Evolutionary conservation across 2,329 filamentous ascomycete species (phyloP).

Genomic region (Alternaria infectoria): DNA sequence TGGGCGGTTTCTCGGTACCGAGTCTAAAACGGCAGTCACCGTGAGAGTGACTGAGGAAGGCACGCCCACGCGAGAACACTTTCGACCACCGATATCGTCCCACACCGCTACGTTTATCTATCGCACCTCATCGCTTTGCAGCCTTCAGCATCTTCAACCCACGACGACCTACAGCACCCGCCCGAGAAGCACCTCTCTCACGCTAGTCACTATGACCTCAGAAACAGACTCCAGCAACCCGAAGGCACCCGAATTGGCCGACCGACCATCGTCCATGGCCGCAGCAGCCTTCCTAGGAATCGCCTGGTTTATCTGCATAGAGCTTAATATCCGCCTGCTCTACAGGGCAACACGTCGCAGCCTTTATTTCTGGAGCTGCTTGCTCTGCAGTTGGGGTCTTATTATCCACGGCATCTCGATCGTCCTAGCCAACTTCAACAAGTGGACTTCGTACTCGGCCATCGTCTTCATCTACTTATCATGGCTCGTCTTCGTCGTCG

Average conservation of each 20-base stretch:
- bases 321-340: conserved; percentile 52
- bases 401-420: conserved; percentile 50
- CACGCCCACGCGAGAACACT: background rate
- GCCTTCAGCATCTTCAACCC: background rate
- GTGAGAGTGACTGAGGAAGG: background rate
- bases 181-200: background rate
- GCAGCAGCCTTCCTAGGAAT: conserved; percentile 25
- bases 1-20: background rate
- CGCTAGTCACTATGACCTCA: background rate
- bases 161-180: background rate
- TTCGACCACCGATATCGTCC: background rate
- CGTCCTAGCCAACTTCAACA: conserved; percentile 51
- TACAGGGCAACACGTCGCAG: conserved; percentile 48
- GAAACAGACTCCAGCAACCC: background rate
- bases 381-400: conserved; percentile 38
- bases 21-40: background rate
- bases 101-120: background rate
- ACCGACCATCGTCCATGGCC: conserved; percentile 7
- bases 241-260: background rate
- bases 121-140: background rate
- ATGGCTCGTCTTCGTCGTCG: conserved; percentile 65
- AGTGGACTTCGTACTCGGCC: conserved; percentile 47
- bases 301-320: conserved; percentile 46
- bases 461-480: conserved; percentile 58
- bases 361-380: conserved; percentile 56